phyloP scores from a whole-genome alignment of 1,284 basidiomycete species.

The Trichosporon asahii region DNA sequence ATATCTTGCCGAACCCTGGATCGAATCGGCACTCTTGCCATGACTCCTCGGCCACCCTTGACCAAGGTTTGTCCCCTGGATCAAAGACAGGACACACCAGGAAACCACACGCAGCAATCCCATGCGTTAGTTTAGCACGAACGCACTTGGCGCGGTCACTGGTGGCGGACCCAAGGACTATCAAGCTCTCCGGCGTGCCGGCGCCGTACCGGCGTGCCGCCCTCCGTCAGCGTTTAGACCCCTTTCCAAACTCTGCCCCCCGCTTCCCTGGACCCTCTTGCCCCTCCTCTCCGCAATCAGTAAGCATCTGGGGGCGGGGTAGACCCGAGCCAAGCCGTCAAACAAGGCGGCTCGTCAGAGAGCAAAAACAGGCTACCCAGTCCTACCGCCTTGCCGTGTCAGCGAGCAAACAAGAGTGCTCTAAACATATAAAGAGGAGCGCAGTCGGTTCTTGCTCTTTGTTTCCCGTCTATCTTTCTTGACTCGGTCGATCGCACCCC shows the following conservation, averaged over 20 bases:
- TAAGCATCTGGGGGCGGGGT: slow-evolving; percentile 11
- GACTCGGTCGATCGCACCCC: not conserved
- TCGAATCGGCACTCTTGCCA: not conserved
- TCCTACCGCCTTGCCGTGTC: not conserved
- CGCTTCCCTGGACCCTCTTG: slow-evolving; percentile 6
- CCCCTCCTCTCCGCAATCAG: slow-evolving; percentile 9
- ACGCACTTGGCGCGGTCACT: not conserved
- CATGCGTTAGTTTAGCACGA: not conserved
- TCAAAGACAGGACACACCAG: not conserved
- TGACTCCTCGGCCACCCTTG: not conserved
- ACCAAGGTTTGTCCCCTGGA: not conserved
- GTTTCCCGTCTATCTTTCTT: not conserved
- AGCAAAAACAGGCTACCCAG: not conserved
- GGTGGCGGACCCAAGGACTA: not conserved
- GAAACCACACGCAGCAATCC: not conserved
- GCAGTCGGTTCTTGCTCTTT: not conserved
- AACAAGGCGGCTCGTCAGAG: slow-evolving; percentile 1
- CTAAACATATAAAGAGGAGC: not conserved
- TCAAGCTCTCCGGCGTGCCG: not conserved
- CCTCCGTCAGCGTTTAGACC: not conserved
- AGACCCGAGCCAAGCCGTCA: not conserved
- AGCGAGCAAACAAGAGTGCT: not conserved
- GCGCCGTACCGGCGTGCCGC: not conserved
- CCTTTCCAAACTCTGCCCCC: not conserved
- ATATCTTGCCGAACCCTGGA: slow-evolving; percentile 1